Evolutionary conservation across 1,284 basidiomycete genomes (phyloP).

Genomic region (Apiotrichum montevideense): DNA sequence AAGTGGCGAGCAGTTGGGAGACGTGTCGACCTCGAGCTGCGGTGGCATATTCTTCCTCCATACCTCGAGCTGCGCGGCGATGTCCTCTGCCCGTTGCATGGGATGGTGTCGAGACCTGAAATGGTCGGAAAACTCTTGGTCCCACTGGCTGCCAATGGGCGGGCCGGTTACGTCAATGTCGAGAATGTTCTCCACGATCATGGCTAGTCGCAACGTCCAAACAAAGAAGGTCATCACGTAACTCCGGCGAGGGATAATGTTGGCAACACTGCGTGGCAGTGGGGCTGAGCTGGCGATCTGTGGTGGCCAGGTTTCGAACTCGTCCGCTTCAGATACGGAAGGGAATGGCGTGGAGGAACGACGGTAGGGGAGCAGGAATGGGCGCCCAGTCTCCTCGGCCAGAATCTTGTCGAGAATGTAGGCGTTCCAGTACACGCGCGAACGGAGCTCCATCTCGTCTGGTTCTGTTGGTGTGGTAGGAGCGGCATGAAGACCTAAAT

Average conservation of each 20-base stretch:
- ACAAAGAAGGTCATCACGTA: slow-evolving; percentile 37
- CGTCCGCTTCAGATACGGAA: slow-evolving; percentile 45
- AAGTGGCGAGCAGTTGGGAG: slow-evolving; percentile 21
- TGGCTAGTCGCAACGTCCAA: slow-evolving; percentile 36
- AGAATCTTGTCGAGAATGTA: slow-evolving; percentile 48
- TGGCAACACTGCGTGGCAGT: slow-evolving; percentile 18
- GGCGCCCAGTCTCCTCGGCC: slow-evolving; percentile 48
- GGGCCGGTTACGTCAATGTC: slow-evolving; percentile 31
- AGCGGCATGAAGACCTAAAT: slow-evolving; percentile 46
- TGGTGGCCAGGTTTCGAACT: slow-evolving; percentile 47
- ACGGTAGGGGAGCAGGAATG: slow-evolving; percentile 42
- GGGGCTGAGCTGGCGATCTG: slow-evolving; percentile 22
- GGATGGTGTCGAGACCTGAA: slow-evolving; percentile 1
- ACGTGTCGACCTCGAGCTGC: slow-evolving; percentile 23
- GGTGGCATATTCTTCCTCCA: slow-evolving; percentile 29
- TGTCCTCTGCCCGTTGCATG: slow-evolving; percentile 13
- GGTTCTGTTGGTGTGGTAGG: slow-evolving; percentile 17
- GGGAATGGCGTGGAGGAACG: slow-evolving; percentile 46
- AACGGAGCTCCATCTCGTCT: slow-evolving; percentile 38
- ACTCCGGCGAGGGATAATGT: slow-evolving; percentile 24
- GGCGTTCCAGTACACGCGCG: slow-evolving; percentile 46
- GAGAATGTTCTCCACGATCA: slow-evolving; percentile 41
- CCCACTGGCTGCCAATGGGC: slow-evolving; percentile 10
- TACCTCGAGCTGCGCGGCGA: slow-evolving; percentile 24
- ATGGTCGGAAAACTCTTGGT: slow-evolving; percentile 7